These are phyloP conservation scores for Saksenaea oblongispora DNA, from an alignment of 371 early-diverging fungal species.

Conservation along the genomic window DNA sequence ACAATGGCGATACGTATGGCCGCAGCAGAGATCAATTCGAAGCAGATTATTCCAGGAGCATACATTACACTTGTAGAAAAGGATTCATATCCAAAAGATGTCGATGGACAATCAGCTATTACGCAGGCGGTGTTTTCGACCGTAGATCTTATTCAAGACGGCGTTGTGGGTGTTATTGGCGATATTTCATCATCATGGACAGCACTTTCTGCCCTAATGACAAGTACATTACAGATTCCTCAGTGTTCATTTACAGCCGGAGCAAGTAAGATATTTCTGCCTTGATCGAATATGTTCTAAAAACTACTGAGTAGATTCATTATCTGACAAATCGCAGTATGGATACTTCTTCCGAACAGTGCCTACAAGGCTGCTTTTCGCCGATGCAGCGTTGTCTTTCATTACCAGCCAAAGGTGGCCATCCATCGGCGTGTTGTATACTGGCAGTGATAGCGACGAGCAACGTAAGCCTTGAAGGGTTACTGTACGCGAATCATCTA, in stretches of 20 bases:
- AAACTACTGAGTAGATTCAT: constrained; percentile 6
- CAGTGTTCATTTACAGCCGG: constrained; percentile 39
- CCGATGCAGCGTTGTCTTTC: constrained; percentile 23
- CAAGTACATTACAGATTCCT: constrained; percentile 30
- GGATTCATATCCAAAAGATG: constrained; percentile 40
- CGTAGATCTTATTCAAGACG: constrained; percentile 32
- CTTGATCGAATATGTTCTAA: neutral
- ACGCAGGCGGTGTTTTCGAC: constrained; percentile 41
- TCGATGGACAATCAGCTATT: constrained; percentile 22
- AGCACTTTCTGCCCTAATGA: constrained; percentile 29
- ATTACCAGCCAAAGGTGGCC: constrained; percentile 19
- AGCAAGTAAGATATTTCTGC: constrained; percentile 8
- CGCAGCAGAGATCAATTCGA: constrained; percentile 34
- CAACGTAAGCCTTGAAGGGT: constrained; percentile 12
- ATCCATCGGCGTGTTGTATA: constrained; percentile 24
- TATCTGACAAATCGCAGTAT: constrained; percentile 15
- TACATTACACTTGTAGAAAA: constrained; percentile 41
- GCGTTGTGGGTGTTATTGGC: constrained; percentile 39
- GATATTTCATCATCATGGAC: constrained; percentile 34
- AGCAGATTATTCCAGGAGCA: constrained; percentile 35
- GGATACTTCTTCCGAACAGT: constrained; percentile 34
- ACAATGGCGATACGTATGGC: constrained; percentile 41
- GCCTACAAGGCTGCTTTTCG: constrained; percentile 19
- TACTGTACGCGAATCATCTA: neutral
- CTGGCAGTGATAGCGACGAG: constrained; percentile 17